Percentiles rank a stretch among this genome's conserved stretches.
Evolutionary conservation across 495 filamentous ascomycete genomes (phyloP).

Genomic region (Neurospora cerealis): DNA sequence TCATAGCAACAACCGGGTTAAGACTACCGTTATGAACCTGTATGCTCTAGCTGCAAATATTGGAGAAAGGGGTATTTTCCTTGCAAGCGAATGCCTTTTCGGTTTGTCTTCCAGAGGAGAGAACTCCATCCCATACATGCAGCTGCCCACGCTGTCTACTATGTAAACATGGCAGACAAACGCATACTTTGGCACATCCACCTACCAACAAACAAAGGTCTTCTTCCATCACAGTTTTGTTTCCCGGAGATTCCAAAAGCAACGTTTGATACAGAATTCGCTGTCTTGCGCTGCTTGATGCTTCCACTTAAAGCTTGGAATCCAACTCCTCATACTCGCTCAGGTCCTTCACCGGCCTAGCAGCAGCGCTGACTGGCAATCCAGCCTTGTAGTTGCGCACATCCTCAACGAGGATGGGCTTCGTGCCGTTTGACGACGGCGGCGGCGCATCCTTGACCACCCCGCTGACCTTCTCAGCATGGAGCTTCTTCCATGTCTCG

Average conservation of each 20-base stretch:
- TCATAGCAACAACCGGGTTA: neutral
- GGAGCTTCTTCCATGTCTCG: constrained; percentile 35
- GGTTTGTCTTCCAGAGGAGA: neutral
- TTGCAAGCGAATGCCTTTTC: neutral
- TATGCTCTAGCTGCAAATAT: neutral
- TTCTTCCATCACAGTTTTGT: neutral
- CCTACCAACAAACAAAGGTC: neutral
- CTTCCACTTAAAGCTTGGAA: constrained; percentile 46
- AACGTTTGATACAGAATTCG: neutral
- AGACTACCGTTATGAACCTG: neutral
- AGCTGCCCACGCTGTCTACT: neutral
- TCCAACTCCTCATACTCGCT: constrained; percentile 75
- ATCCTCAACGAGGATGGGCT: constrained; percentile 52
- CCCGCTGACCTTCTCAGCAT: constrained; percentile 35
- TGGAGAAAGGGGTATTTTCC: neutral
- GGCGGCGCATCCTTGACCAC: constrained; percentile 32
- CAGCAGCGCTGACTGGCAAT: constrained; percentile 56
- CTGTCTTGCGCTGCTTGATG: neutral
- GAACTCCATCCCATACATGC: neutral
- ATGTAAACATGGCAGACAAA: neutral
- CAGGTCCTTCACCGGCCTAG: constrained; percentile 61
- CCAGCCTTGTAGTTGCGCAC: constrained; percentile 68
- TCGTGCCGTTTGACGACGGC: constrained; percentile 32
- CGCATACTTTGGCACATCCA: neutral
- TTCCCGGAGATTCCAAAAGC: neutral